phyloP scores from a whole-genome alignment of 2,329 filamentous ascomycete species.

The Talaromyces sp. region DNA sequence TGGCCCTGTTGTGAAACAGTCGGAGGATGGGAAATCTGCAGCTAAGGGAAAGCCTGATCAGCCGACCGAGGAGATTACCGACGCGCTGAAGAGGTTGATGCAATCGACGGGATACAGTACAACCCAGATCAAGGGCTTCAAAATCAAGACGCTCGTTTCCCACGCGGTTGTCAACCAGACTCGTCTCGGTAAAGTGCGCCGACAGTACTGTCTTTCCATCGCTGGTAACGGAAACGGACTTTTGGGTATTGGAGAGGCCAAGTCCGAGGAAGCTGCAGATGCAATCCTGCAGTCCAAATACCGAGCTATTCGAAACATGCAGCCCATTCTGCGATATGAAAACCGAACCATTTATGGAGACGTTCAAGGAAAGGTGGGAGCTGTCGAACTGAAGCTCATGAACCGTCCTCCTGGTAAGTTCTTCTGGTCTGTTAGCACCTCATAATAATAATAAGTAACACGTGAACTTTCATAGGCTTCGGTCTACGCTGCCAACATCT shows the following conservation, averaged over 20 bases:
- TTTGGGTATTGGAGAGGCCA: constrained; percentile 84
- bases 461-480: constrained; percentile 60
- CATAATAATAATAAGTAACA: neutral
- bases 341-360: constrained; percentile 85
- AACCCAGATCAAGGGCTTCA: constrained; percentile 48
- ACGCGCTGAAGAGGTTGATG: constrained; percentile 47
- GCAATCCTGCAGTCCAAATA: constrained; percentile 69
- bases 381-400: constrained; percentile 76
- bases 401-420: constrained; percentile 77
- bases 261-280: constrained; percentile 67
- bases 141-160: constrained; percentile 66
- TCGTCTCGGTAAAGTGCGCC: constrained; percentile 86
- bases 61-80: constrained; percentile 26
- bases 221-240: constrained; percentile 84
- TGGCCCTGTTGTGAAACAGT: constrained; percentile 16
- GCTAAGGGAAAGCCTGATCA: constrained; percentile 19
- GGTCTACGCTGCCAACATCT: constrained; percentile 85
- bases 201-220: constrained; percentile 69
- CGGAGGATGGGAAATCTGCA: constrained; percentile 23
- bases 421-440: constrained; percentile 3
- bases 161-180: constrained; percentile 87
- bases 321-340: constrained; percentile 87
- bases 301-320: constrained; percentile 85
- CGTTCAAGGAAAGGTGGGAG: constrained; percentile 77
- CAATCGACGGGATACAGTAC: constrained; percentile 53